Evolutionary conservation across 2,329 filamentous ascomycete species (phyloP).

Genomic region (Neopestalotiopsis rosae): DNA sequence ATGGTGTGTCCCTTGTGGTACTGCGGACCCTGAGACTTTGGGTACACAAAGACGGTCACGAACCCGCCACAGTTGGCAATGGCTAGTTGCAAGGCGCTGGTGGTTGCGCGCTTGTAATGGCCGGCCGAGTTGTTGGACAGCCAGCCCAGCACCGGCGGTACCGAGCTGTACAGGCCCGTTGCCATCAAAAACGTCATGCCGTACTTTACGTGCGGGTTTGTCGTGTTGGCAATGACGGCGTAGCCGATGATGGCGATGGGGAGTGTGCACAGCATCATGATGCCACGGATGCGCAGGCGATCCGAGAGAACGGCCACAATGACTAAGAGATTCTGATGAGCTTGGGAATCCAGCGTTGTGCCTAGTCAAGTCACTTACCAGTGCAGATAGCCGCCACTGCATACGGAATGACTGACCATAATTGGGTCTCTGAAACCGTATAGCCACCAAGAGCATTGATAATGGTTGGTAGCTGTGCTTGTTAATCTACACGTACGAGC

Average conservation of each 20-base stretch:
- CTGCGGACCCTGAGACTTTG: constrained; percentile 57
- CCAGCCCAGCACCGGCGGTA: constrained; percentile 69
- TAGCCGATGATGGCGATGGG: constrained; percentile 71
- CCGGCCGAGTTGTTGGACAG: constrained; percentile 71
- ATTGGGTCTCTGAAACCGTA: constrained; percentile 61
- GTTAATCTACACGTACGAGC: background rate
- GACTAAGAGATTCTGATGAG: constrained; percentile 37
- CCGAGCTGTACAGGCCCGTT: constrained; percentile 66
- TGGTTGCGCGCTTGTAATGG: constrained; percentile 73
- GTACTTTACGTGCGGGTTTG: constrained; percentile 57
- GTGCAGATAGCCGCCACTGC: constrained; percentile 63
- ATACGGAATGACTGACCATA: constrained; percentile 70
- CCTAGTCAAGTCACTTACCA: constrained; percentile 38
- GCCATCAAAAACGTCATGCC: constrained; percentile 74
- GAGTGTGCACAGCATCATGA: constrained; percentile 67
- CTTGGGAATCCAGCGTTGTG: background rate
- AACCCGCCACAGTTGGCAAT: constrained; percentile 73
- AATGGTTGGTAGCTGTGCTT: constrained; percentile 63
- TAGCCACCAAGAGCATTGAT: constrained; percentile 59
- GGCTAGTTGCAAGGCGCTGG: constrained; percentile 67
- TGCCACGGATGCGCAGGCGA: constrained; percentile 61
- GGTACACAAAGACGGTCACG: constrained; percentile 69
- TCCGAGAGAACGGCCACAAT: constrained; percentile 64
- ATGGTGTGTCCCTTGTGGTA: constrained; percentile 68
- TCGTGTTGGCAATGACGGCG: constrained; percentile 63